phyloP scores from a whole-genome alignment of 164 flowering plant species.

The Berberis thunbergii region DNA sequence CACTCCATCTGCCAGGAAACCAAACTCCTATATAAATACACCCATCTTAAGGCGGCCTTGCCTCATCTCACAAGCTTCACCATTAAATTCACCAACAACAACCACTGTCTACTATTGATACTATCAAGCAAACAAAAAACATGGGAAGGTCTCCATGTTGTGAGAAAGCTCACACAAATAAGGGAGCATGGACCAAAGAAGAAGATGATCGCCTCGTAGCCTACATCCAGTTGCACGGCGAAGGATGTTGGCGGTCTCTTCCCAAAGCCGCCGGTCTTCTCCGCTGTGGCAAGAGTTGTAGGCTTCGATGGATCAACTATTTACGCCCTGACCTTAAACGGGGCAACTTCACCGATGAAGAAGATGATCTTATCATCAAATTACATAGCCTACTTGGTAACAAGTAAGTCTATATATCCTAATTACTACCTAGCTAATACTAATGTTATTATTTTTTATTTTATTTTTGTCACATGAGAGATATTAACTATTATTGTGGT shows the following conservation, averaged over 20 bases:
- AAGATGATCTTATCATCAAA: slow-evolving; percentile 93
- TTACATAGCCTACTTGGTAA: slow-evolving; percentile 92
- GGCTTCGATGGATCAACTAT: slow-evolving; percentile 96
- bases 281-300: slow-evolving; percentile 90
- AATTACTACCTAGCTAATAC: too few species aligned
- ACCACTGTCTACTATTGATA: too few species aligned
- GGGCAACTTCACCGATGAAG: slow-evolving; percentile 90
- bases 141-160: slow-evolving; percentile 99
- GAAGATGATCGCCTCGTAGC: slow-evolving; percentile 89
- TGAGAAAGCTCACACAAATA: slow-evolving; percentile 97
- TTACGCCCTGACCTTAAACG: slow-evolving; percentile 91
- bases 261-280: slow-evolving; percentile 97
- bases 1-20: slow-evolving; percentile 14
- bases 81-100: slow-evolving; percentile 2
- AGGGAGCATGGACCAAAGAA: slow-evolving; percentile 99
- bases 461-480: too few species aligned
- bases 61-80: slow-evolving; percentile 18
- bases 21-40: slow-evolving; percentile 40
- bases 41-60: slow-evolving; percentile 29
- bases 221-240: slow-evolving; percentile 82
- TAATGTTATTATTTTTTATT: too few species aligned
- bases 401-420: slow-evolving; percentile 57
- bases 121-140: background rate
- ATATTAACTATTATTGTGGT: too few species aligned
- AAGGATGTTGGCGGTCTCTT: slow-evolving; percentile 97